Conservation (phyloP, 75 land plant species). For the Selaginella tamariscina region DNA sequence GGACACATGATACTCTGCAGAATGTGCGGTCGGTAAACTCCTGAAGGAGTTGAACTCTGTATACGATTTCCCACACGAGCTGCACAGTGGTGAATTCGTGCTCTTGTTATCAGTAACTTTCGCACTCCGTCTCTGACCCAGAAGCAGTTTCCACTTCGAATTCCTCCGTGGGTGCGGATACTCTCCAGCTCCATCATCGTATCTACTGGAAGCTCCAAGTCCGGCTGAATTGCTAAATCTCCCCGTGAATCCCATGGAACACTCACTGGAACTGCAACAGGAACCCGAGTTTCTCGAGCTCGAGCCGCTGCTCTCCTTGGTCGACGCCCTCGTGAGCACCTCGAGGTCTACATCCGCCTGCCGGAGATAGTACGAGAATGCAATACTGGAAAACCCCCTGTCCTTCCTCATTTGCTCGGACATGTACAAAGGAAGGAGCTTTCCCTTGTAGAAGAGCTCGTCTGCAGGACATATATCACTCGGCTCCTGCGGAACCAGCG, state of each 20-base stretch:
- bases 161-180: background rate
- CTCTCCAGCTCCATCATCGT: background rate
- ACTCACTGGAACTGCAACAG: background rate
- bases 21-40: background rate
- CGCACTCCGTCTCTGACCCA: background rate
- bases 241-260: background rate
- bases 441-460: background rate
- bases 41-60: background rate
- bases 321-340: background rate
- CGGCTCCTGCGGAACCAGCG: background rate
- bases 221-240: background rate
- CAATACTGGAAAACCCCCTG: background rate
- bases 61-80: background rate
- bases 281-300: background rate
- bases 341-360: background rate
- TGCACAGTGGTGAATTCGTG: background rate
- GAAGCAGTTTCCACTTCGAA: background rate
- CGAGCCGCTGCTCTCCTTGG: background rate
- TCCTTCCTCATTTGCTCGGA: background rate
- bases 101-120: background rate
- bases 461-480: background rate
- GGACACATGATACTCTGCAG: background rate
- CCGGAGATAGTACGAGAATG: background rate
- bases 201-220: background rate
- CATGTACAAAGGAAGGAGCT: background rate